phyloP scores from a whole-genome alignment of 768 basidiomycete genomes.

The Lentinula sp. region DNA sequence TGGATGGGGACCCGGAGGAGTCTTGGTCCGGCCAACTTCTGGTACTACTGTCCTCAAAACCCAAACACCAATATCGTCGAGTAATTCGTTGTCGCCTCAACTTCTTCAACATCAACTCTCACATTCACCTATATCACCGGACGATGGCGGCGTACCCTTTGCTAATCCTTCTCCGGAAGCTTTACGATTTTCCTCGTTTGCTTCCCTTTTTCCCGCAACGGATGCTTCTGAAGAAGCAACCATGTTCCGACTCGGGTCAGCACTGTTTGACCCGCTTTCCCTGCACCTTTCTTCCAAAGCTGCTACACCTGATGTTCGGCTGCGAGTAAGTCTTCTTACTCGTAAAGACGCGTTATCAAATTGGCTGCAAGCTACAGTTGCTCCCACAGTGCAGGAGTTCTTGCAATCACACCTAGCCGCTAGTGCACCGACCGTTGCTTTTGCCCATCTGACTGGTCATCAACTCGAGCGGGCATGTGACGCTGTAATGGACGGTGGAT shows the following conservation, averaged over 20 bases:
- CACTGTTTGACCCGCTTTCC: constrained; percentile 83
- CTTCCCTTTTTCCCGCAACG: constrained; percentile 59
- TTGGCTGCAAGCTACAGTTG: constrained; percentile 78
- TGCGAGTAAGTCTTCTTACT: constrained; percentile 55
- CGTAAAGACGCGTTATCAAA: constrained; percentile 75
- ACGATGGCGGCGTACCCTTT: constrained; percentile 65
- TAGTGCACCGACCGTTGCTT: constrained; percentile 48
- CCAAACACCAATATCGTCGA: constrained; percentile 35
- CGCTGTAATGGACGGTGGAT: constrained; percentile 65
- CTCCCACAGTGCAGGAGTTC: constrained; percentile 66
- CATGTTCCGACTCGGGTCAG: constrained; percentile 83
- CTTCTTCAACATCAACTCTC: constrained; percentile 74
- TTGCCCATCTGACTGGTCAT: constrained; percentile 79
- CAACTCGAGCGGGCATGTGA: constrained; percentile 82
- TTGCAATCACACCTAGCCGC: constrained; percentile 42
- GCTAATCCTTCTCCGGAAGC: constrained; percentile 51
- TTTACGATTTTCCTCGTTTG: constrained; percentile 77
- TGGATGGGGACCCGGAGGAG: constrained; percentile 83
- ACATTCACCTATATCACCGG: constrained; percentile 63
- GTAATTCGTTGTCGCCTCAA: constrained; percentile 42
- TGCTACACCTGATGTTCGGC: constrained; percentile 55
- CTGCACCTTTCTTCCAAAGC: constrained; percentile 46
- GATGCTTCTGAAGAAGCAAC: constrained; percentile 72
- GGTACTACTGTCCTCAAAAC: constrained; percentile 54
- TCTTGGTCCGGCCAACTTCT: constrained; percentile 58